phyloP scores from a whole-genome alignment of 306 rosid species.

The Prinsepia uniflora region DNA sequence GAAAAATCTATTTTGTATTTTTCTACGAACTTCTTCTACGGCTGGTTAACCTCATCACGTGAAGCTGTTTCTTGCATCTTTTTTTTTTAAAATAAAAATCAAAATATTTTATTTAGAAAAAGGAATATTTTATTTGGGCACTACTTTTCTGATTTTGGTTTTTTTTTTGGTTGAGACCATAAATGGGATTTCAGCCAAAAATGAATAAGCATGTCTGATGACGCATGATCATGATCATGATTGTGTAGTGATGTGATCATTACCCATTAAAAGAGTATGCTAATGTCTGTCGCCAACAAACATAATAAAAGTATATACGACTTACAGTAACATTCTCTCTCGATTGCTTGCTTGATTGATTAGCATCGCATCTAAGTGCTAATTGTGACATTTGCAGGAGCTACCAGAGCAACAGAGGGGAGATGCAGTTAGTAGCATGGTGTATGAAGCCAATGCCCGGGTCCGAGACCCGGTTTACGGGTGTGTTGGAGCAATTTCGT shows the following conservation, averaged over 20 bases:
- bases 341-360: neutral
- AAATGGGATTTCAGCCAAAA: neutral
- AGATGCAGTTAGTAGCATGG: slow-evolving; percentile 89
- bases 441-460: slow-evolving; percentile 84
- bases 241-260: neutral
- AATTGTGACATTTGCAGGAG: slow-evolving; percentile 43
- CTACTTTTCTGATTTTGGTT: slow-evolving; percentile 12
- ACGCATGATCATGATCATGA: neutral
- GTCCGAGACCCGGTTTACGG: slow-evolving; percentile 88
- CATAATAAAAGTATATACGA: too few relatives aligned
- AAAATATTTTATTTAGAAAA: neutral
- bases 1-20: neutral
- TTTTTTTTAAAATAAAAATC: neutral
- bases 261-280: neutral
- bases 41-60: slow-evolving; percentile 34
- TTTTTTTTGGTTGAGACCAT: neutral
- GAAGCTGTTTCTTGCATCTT: slow-evolving; percentile 40
- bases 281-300: too few relatives aligned
- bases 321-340: neutral
- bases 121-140: slow-evolving; percentile 1
- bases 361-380: neutral
- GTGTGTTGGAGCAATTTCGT: slow-evolving; percentile 78
- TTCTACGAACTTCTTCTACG: neutral
- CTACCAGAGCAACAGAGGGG: slow-evolving; percentile 68
- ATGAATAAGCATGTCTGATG: slow-evolving; percentile 3